phyloP scores from a whole-genome alignment of 345 rosid genomes.

The Gossypium turneri region DNA sequence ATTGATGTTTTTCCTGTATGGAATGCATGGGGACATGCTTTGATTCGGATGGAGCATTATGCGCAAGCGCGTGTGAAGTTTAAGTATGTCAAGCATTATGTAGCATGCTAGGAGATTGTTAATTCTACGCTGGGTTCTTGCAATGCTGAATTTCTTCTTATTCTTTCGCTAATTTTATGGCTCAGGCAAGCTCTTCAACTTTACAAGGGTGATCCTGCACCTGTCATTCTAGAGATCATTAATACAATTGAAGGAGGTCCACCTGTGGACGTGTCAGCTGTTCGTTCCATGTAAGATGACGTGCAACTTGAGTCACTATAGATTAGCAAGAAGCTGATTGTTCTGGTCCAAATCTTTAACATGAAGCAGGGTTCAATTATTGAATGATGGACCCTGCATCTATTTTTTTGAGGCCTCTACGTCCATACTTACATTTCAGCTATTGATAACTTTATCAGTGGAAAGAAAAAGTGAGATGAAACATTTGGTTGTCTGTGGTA shows the following conservation, averaged over 20 bases:
- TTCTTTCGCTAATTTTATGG: conserved; percentile 23
- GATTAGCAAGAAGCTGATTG: conserved; percentile 12
- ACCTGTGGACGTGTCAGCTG: conserved; percentile 85
- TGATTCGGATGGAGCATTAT: conserved; percentile 87
- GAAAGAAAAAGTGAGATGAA: conserved; percentile 1
- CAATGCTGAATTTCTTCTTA: conserved; percentile 2
- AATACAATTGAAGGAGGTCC: conserved; percentile 96
- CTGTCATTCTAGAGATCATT: conserved; percentile 72
- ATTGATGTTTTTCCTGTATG: conserved; percentile 93
- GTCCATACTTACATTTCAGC: background rate
- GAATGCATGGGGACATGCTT: conserved; percentile 99
- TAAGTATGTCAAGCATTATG: conserved; percentile 46
- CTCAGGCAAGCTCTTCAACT: conserved; percentile 92
- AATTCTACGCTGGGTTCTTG: background rate
- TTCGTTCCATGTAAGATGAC: conserved; percentile 79
- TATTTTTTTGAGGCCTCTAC: background rate
- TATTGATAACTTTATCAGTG: conserved; percentile 9
- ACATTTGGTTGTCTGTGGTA: conserved; percentile 2
- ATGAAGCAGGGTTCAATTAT: background rate
- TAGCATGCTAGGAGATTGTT: background rate
- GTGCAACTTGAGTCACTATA: background rate
- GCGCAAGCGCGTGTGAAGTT: conserved; percentile 92
- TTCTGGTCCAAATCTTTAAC: background rate
- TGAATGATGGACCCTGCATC: background rate
- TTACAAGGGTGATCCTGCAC: conserved; percentile 67